phyloP scores from a whole-genome alignment of 2,329 filamentous ascomycete genomes.

The Pyricularia pennisetigena region DNA sequence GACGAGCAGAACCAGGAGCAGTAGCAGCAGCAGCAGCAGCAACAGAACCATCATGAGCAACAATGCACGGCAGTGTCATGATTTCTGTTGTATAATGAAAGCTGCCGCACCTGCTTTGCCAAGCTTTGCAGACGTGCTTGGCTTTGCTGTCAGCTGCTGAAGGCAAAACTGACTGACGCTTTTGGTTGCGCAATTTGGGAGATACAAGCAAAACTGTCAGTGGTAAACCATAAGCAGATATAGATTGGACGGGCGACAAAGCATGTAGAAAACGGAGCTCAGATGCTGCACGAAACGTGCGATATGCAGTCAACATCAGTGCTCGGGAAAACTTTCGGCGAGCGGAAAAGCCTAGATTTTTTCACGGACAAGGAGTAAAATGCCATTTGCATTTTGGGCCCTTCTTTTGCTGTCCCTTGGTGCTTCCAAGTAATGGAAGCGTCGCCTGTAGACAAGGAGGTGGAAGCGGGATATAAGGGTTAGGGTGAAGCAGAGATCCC shows the following conservation, averaged over 20 bases:
- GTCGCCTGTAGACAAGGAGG: too few relatives aligned
- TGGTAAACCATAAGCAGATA: background rate
- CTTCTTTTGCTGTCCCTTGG: background rate
- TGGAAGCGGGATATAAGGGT: too few relatives aligned
- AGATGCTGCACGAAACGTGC: background rate
- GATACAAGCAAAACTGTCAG: background rate
- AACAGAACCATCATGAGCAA: background rate
- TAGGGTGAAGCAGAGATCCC: too few relatives aligned
- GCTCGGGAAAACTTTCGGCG: background rate
- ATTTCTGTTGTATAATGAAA: background rate
- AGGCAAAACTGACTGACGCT: background rate
- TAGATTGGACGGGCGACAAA: background rate
- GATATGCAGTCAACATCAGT: background rate
- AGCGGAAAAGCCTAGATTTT: background rate
- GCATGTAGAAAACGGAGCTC: background rate
- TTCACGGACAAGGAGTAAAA: background rate
- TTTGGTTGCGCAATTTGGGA: background rate
- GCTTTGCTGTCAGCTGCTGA: background rate
- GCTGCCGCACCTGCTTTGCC: background rate
- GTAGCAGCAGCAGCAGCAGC: background rate
- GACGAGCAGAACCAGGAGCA: background rate
- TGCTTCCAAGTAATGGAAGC: too few relatives aligned
- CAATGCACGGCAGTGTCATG: background rate
- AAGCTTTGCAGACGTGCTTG: background rate
- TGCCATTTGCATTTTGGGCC: background rate